Evolutionary conservation across 176 grass and related monocot genomes (phyloP).

Genomic region (Oryza meridionalis): DNA sequence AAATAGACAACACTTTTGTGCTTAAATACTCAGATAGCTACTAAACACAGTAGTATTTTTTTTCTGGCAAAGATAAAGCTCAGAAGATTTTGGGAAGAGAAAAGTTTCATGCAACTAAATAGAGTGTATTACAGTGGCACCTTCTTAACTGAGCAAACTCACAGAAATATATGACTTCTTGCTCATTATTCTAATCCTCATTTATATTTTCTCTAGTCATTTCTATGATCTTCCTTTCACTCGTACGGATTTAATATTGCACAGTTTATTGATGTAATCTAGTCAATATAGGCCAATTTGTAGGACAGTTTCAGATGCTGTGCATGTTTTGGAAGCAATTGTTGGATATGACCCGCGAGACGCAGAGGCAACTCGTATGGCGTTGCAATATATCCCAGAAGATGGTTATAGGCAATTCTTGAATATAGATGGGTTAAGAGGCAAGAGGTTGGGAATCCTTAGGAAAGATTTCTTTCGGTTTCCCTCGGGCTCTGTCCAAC

Average conservation of each 20-base stretch:
- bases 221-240: not conserved
- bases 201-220: not conserved
- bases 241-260: not conserved
- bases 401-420: constrained; percentile 70
- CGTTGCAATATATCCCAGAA: constrained; percentile 69
- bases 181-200: not conserved
- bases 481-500: constrained; percentile 41
- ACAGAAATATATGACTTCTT: not conserved
- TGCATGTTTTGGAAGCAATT: constrained; percentile 70
- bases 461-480: constrained; percentile 65
- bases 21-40: not conserved
- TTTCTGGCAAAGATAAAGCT: not conserved
- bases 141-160: not conserved
- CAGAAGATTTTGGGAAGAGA: not conserved
- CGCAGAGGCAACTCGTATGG: constrained; percentile 51
- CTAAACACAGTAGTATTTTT: not conserved
- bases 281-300: constrained; percentile 58
- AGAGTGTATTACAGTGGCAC: not conserved
- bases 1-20: not conserved
- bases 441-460: constrained; percentile 76
- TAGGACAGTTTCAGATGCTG: constrained; percentile 80
- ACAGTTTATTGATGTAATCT: not conserved
- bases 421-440: constrained; percentile 57
- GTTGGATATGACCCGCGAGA: constrained; percentile 69
- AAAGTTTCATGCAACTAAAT: not conserved